Conservation (phyloP, 2,329 filamentous ascomycete species). For the Paracoccidioides lutzii region DNA sequence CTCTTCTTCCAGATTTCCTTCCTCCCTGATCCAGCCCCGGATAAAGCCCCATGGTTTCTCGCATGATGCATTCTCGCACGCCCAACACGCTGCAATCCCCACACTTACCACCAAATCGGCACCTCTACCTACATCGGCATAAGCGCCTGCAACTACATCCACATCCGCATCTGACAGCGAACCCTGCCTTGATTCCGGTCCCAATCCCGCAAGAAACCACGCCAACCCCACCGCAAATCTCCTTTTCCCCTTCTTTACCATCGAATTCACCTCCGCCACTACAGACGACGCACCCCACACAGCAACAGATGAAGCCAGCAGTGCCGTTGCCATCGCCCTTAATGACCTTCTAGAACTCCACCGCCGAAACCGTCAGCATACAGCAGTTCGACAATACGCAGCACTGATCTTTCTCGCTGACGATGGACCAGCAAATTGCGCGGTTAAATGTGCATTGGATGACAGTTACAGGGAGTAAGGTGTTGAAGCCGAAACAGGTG, state of each 20-base stretch:
- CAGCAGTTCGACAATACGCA: not conserved
- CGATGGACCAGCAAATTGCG: constrained; percentile 1
- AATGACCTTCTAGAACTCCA: not conserved
- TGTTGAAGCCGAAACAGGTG: no score
- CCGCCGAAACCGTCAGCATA: not conserved
- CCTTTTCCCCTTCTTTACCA: constrained; percentile 1
- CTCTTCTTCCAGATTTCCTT: not conserved
- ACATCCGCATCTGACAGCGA: not conserved
- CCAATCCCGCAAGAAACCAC: not conserved
- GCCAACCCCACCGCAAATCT: not conserved
- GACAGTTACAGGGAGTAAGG: not conserved
- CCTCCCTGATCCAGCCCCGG: not conserved
- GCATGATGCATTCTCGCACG: not conserved
- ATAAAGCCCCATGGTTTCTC: not conserved
- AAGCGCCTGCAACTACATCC: not conserved
- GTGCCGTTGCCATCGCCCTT: not conserved
- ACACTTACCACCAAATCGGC: not conserved
- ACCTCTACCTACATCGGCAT: not conserved
- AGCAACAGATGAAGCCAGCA: not conserved
- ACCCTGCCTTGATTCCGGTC: not conserved
- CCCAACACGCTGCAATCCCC: not conserved
- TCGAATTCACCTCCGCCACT: not conserved
- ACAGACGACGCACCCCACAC: not conserved
- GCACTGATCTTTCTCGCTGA: not conserved
- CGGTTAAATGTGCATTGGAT: constrained; percentile 2